These are phyloP conservation scores for Piper longum DNA, from an alignment of 164 flowering plant species.

Conservation along the genomic window DNA sequence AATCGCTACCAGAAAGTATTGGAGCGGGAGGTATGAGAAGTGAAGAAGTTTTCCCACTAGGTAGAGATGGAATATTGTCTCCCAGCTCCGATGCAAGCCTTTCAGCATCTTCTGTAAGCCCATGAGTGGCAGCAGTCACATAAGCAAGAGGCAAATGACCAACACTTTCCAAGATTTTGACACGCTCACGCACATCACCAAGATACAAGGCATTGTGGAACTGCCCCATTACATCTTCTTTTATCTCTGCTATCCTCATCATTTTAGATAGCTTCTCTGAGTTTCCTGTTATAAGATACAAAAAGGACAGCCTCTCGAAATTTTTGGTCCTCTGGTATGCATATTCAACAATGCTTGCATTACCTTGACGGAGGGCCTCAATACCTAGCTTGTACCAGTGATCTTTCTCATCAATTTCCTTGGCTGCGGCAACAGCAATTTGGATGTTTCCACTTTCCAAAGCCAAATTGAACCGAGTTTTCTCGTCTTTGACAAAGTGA, in stretches of 20 bases:
- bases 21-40: constrained; percentile 74
- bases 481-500: constrained; percentile 83
- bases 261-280: constrained; percentile 72
- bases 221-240: constrained; percentile 90
- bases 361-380: constrained; percentile 92
- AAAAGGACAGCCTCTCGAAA: constrained; percentile 76
- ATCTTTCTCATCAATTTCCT: constrained; percentile 77
- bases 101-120: constrained; percentile 58
- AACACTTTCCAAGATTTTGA: constrained; percentile 63
- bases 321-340: constrained; percentile 90
- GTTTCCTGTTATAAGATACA: constrained; percentile 81
- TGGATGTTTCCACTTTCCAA: constrained; percentile 85
- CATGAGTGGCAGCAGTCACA: constrained; percentile 63
- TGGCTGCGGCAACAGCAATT: constrained; percentile 76
- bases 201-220: constrained; percentile 84
- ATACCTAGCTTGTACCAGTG: constrained; percentile 84
- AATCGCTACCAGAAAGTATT: constrained; percentile 55
- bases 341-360: constrained; percentile 81
- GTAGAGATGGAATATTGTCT: constrained; percentile 53
- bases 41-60: constrained; percentile 35
- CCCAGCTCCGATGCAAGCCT: constrained; percentile 57
- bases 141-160: constrained; percentile 92
- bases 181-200: constrained; percentile 75
- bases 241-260: constrained; percentile 80
- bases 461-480: constrained; percentile 72